Evolutionary conservation across 2,329 filamentous ascomycete species (phyloP).

Genomic region (Penicillium sp.): DNA sequence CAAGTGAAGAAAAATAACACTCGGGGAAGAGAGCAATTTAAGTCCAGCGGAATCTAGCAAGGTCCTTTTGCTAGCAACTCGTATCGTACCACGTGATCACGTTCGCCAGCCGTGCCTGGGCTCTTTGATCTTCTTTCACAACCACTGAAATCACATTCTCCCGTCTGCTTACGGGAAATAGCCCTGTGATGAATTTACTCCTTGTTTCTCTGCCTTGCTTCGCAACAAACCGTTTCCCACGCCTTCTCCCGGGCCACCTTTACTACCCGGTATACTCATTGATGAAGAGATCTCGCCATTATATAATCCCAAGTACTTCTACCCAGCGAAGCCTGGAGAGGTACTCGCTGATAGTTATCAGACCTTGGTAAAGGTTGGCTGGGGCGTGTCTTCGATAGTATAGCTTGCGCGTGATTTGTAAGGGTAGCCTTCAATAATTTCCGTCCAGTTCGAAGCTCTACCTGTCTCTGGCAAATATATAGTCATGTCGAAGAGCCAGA

Average conservation of each 20-base stretch:
- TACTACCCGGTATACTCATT: too few species aligned
- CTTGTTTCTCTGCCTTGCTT: too few species aligned
- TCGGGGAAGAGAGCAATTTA: too few species aligned
- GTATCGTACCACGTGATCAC: neutral
- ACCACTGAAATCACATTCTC: too few species aligned
- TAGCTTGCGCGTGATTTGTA: conserved; percentile 37
- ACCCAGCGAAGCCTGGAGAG: conserved; percentile 37
- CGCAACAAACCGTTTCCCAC: too few species aligned
- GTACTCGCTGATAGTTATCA: conserved; percentile 35
- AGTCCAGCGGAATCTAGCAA: neutral
- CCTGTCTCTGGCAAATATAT: conserved; percentile 28
- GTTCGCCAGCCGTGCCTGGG: too few species aligned
- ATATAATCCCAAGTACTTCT: conserved; percentile 34
- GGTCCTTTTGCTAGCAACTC: neutral
- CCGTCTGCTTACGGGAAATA: too few species aligned
- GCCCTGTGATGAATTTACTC: too few species aligned
- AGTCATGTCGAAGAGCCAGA: conserved; percentile 33
- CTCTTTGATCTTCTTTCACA: too few species aligned
- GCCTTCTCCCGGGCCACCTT: too few species aligned
- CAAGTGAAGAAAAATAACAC: too few species aligned
- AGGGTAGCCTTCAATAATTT: conserved; percentile 27
- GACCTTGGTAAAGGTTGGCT: conserved; percentile 34
- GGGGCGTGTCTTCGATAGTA: conserved; percentile 35
- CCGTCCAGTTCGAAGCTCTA: conserved; percentile 17
- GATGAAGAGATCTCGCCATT: conserved; percentile 36